Percentiles rank a stretch among this genome's conserved stretches.
Conservation (phyloP, 768 basidiomycete species). For the Hemileccinum rubropunctum region DNA sequence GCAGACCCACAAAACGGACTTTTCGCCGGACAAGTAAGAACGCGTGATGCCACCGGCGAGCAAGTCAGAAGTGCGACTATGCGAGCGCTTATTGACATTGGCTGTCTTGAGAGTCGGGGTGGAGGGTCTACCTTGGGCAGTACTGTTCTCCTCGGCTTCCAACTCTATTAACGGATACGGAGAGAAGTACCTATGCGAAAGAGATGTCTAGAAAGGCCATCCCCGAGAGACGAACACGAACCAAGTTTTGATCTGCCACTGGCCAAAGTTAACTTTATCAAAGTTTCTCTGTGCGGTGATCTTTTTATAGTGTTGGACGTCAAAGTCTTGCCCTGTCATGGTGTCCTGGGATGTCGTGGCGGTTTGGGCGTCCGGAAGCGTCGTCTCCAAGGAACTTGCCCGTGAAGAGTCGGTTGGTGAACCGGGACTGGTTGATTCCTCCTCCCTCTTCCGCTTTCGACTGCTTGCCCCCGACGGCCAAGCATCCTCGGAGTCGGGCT, state of each 20-base stretch:
- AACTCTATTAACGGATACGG: constrained; percentile 80
- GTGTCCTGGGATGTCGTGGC: constrained; percentile 26
- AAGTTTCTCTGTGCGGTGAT: constrained; percentile 76
- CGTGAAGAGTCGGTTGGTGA: constrained; percentile 25
- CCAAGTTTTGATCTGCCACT: constrained; percentile 89
- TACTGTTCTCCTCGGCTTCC: constrained; percentile 51
- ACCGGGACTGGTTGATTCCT: constrained; percentile 9
- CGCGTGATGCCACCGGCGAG: constrained; percentile 61
- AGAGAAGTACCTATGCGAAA: constrained; percentile 76
- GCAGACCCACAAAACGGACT: constrained; percentile 74
- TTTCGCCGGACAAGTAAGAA: constrained; percentile 43
- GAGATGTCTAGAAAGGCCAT: background rate
- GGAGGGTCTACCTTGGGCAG: constrained; percentile 24
- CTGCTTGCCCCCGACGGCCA: constrained; percentile 24
- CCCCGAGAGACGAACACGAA: constrained; percentile 35
- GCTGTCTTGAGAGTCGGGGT: constrained; percentile 41
- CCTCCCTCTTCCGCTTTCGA: constrained; percentile 33
- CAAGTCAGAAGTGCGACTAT: constrained; percentile 73
- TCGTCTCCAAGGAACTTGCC: constrained; percentile 15
- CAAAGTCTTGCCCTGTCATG: constrained; percentile 69
- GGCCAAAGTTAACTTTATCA: constrained; percentile 81
- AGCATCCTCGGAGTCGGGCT: constrained; percentile 20
- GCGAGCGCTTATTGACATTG: constrained; percentile 55
- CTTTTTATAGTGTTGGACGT: constrained; percentile 64
- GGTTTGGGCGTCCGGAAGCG: constrained; percentile 11